phyloP scores from a whole-genome alignment of 2,329 filamentous ascomycete species.

The Trichophyton schoenleinii region DNA sequence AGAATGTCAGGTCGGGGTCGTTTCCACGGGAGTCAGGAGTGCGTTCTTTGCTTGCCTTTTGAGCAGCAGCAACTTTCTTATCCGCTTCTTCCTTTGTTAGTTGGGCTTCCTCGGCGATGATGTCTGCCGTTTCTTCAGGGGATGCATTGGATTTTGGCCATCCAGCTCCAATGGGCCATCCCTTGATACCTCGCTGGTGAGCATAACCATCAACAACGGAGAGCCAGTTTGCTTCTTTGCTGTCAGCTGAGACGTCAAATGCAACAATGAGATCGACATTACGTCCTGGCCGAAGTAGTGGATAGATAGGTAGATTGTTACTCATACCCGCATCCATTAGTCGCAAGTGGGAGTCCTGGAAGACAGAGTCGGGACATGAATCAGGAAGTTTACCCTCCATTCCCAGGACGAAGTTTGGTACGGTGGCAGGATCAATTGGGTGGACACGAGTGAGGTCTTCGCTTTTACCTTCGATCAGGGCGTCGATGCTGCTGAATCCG shows the following conservation, averaged over 20 bases:
- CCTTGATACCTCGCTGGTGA: constrained; percentile 74
- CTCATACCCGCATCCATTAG: constrained; percentile 98
- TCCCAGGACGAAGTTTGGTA: constrained; percentile 79
- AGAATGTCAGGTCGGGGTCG: constrained; percentile 58
- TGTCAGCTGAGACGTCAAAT: constrained; percentile 89
- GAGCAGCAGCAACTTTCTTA: constrained; percentile 50
- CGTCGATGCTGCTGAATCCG: constrained; percentile 66
- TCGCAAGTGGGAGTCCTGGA: constrained; percentile 57
- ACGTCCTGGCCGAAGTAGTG: constrained; percentile 73
- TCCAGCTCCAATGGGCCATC: constrained; percentile 89
- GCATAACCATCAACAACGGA: constrained; percentile 89
- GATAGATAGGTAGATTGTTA: constrained; percentile 94
- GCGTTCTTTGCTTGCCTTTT: constrained; percentile 23
- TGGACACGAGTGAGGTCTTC: constrained; percentile 83
- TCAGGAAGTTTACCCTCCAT: constrained; percentile 63
- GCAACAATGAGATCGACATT: constrained; percentile 82
- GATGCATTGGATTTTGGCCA: constrained; percentile 54
- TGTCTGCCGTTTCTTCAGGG: constrained; percentile 46
- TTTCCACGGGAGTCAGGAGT: constrained; percentile 3
- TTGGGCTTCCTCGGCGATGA: constrained; percentile 57
- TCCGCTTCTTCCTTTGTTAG: constrained; percentile 49
- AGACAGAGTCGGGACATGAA: constrained; percentile 66
- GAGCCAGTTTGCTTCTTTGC: constrained; percentile 91
- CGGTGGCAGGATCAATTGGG: constrained; percentile 78
- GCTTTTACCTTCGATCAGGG: constrained; percentile 68